Conservation (phyloP, 2,329 filamentous ascomycete species). For the Chaetomiaceae sp. region DNA sequence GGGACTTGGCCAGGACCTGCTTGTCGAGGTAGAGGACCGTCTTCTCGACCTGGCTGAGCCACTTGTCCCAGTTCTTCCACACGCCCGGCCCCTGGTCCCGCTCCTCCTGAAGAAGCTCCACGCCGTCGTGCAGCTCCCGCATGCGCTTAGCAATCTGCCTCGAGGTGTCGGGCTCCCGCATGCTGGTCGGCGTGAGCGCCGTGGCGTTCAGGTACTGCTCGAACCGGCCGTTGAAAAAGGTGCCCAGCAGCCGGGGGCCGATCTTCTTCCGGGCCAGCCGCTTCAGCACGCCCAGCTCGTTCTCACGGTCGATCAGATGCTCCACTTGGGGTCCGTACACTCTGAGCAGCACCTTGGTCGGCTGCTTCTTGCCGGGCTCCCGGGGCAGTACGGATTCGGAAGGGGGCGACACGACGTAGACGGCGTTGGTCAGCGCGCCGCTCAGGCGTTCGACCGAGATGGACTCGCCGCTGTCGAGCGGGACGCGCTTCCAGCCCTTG, state of each 20-base stretch:
- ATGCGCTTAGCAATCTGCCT: constrained; percentile 95
- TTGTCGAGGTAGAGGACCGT: constrained; percentile 53
- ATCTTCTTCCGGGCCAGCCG: constrained; percentile 89
- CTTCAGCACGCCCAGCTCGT: constrained; percentile 79
- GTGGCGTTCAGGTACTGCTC: constrained; percentile 89
- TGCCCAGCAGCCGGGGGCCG: constrained; percentile 83
- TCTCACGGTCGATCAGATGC: constrained; percentile 89
- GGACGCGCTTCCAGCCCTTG: constrained; percentile 85
- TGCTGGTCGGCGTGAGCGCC: constrained; percentile 69
- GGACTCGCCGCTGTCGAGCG: constrained; percentile 62
- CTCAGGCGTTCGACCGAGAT: constrained; percentile 74
- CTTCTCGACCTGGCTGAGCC: constrained; percentile 64
- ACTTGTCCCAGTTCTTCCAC: constrained; percentile 93
- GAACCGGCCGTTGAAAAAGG: constrained; percentile 90
- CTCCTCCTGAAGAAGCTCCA: constrained; percentile 78
- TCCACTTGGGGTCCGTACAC: constrained; percentile 95
- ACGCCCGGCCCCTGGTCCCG: constrained; percentile 73
- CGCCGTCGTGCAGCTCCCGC: constrained; percentile 90
- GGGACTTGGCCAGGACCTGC: constrained; percentile 47
- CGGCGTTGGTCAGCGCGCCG: constrained; percentile 90
- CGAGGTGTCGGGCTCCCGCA: constrained; percentile 77
- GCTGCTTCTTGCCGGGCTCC: constrained; percentile 39
- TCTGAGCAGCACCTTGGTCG: constrained; percentile 73
- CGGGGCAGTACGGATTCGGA: constrained; percentile 48
- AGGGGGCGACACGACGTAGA: constrained; percentile 89